phyloP scores from a whole-genome alignment of 106 monocot species.

The Posidonia australis region DNA sequence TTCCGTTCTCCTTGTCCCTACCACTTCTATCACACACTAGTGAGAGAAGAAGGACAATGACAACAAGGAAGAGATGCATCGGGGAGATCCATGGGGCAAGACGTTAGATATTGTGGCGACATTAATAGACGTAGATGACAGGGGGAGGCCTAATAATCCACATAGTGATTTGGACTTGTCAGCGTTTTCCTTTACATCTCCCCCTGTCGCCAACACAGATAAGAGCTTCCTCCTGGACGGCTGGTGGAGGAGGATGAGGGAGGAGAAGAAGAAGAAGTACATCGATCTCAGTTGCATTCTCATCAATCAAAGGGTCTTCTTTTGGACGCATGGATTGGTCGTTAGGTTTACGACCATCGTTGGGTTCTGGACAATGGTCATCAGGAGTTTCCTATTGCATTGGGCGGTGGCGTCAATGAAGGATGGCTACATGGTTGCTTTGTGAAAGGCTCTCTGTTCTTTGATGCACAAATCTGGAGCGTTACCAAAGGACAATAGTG shows the following conservation, averaged over 20 bases:
- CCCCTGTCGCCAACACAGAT: constrained; percentile 70
- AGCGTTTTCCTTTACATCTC: constrained; percentile 36
- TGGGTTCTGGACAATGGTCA: constrained; percentile 42
- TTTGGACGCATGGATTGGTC: constrained; percentile 43
- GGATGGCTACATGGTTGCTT: constrained; percentile 63
- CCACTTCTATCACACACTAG: too few relatives aligned
- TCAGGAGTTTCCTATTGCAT: neutral
- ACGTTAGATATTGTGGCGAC: constrained; percentile 37
- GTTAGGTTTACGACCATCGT: constrained; percentile 35
- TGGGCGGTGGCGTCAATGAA: constrained; percentile 41
- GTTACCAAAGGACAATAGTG: constrained; percentile 62
- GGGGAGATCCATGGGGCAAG: constrained; percentile 48
- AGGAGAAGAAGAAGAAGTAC: constrained; percentile 36
- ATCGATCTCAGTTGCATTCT: constrained; percentile 79
- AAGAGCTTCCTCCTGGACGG: constrained; percentile 81
- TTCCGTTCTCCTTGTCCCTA: too few relatives aligned
- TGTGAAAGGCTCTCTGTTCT: constrained; percentile 91
- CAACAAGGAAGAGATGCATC: neutral
- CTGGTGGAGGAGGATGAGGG: constrained; percentile 34
- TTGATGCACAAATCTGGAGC: constrained; percentile 82
- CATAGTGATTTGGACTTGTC: constrained; percentile 19
- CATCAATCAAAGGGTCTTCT: constrained; percentile 54
- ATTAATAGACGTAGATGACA: too few relatives aligned
- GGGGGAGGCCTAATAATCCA: too few relatives aligned
- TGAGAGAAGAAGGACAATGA: too few relatives aligned